These are phyloP conservation scores for Boletus fagicola DNA, from an alignment of 768 basidiomycete species.

Conservation along the genomic window DNA sequence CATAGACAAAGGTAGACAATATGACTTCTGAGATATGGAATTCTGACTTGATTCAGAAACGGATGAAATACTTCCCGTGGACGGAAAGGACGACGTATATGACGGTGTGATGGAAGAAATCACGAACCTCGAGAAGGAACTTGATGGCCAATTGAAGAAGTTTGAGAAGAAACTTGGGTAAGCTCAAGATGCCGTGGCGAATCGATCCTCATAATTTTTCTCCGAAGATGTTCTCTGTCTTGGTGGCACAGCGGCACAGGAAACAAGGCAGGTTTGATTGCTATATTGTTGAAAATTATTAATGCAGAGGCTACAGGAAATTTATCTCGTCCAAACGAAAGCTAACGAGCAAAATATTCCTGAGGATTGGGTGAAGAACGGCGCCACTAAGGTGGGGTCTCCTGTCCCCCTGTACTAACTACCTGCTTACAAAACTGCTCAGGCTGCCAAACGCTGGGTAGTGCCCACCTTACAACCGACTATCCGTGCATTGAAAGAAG, in stretches of 20 bases:
- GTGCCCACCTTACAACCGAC: slow-evolving; percentile 69
- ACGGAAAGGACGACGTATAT: slow-evolving; percentile 85
- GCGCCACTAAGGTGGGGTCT: slow-evolving; percentile 71
- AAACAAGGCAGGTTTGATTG: slow-evolving; percentile 56
- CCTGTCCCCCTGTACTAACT: neutral
- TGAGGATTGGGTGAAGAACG: slow-evolving; percentile 76
- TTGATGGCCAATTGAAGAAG: slow-evolving; percentile 66
- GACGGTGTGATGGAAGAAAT: slow-evolving; percentile 78
- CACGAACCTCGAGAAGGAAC: slow-evolving; percentile 58
- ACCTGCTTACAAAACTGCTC: neutral
- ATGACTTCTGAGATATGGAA: slow-evolving; percentile 7
- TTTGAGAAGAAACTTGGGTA: slow-evolving; percentile 71
- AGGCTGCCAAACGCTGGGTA: slow-evolving; percentile 76
- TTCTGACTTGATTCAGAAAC: slow-evolving; percentile 43
- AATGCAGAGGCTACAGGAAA: slow-evolving; percentile 56
- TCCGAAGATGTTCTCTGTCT: slow-evolving; percentile 44
- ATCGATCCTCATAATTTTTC: slow-evolving; percentile 20
- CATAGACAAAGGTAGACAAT: slow-evolving; percentile 52
- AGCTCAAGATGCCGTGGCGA: slow-evolving; percentile 3
- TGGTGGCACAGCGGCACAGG: slow-evolving; percentile 82
- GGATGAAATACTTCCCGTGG: slow-evolving; percentile 72
- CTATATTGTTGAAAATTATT: neutral
- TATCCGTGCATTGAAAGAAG: slow-evolving; percentile 87
- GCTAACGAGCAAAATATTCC: slow-evolving; percentile 64
- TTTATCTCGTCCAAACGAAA: slow-evolving; percentile 81